Evolutionary conservation across 805 yeast genomes (phyloP).

Genomic region (Pichia scutulata): DNA sequence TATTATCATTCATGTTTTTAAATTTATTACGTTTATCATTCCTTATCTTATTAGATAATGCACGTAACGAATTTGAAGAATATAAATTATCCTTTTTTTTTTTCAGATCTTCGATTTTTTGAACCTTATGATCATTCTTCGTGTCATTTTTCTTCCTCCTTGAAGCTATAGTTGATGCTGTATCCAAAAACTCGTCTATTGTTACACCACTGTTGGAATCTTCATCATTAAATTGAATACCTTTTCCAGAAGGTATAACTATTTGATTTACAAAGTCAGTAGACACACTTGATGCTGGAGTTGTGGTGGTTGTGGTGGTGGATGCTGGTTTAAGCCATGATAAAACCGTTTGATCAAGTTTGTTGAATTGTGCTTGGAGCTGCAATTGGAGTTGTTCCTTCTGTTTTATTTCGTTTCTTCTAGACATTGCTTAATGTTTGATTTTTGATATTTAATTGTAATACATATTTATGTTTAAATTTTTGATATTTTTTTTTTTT

Average conservation of each 20-base stretch:
- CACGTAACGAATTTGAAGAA: slow-evolving; percentile 17
- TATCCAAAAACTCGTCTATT: slow-evolving; percentile 9
- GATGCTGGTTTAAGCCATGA: slow-evolving; percentile 31
- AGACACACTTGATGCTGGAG: background rate
- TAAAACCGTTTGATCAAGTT: slow-evolving; percentile 29
- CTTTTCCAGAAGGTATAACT: slow-evolving; percentile 23
- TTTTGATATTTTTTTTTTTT: too few species aligned
- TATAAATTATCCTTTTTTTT: slow-evolving; percentile 3
- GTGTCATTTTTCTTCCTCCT: slow-evolving; percentile 18
- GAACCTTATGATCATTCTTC: slow-evolving; percentile 6
- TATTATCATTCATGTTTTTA: slow-evolving; percentile 1
- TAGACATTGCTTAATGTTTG: slow-evolving; percentile 14
- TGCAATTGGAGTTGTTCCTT: slow-evolving; percentile 41
- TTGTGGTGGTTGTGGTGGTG: background rate
- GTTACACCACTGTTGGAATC: background rate
- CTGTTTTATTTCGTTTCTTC: slow-evolving; percentile 35
- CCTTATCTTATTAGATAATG: slow-evolving; percentile 24
- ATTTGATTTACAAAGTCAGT: slow-evolving; percentile 6
- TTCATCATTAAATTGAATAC: slow-evolving; percentile 15
- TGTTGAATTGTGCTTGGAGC: slow-evolving; percentile 36
- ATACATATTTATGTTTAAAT: too few species aligned
- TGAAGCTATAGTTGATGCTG: background rate
- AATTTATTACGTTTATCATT: slow-evolving; percentile 14
- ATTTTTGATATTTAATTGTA: too few species aligned
- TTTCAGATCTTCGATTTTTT: slow-evolving; percentile 9